Evolutionary conservation across 2,329 filamentous ascomycete species (phyloP), one percentile per base, ranked within the genome.

Genomic region (Boeremia lycopersici): DNA sequence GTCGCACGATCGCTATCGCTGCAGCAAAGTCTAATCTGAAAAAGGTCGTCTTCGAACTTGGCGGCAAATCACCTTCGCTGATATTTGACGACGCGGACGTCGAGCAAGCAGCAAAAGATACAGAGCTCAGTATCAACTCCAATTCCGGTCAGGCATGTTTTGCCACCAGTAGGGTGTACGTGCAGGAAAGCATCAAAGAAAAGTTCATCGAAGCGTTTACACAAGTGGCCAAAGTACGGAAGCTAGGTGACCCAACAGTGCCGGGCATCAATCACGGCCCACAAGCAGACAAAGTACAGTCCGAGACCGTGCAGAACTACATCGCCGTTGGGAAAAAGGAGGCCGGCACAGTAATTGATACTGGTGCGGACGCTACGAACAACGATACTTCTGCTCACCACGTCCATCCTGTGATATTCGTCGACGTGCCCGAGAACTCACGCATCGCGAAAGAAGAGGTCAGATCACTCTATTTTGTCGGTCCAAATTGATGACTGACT

Each of bases 61-160:
- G 90, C 31, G 90, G 90, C 67, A 93, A 93, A 82, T 93, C 92
- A 79, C 90, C 93, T 70, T 89, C 89, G 13, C 86, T 89, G 36
- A 85, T 93, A 25, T 84, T 93, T 65, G 89, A 93, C 72, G 90
- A 90, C 40, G 90, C 90, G 23, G 91, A 85, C 62, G 78, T 93
- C 25, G 82, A 93, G 25, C 90, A 92, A 69, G 90, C 90, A 41
- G 84, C 89, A 51, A 88, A 56, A 35, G 62, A 75, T 56, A 70
- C 70, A 33, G 67, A 72, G 29, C 72, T 71, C 59, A 83, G 83
- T 55, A 79, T 86, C 36, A 78, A 80, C 53, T 76, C 75, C 57
- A 79, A 84, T 64, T 80, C 80, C 33, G 84, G 85, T 0, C 85
- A 88, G 61, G 78, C 80, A 1, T 87, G 85, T 69, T 80, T 84